Conservation (phyloP, 768 basidiomycete genomes). For the Glaciozyma martinii region DNA sequence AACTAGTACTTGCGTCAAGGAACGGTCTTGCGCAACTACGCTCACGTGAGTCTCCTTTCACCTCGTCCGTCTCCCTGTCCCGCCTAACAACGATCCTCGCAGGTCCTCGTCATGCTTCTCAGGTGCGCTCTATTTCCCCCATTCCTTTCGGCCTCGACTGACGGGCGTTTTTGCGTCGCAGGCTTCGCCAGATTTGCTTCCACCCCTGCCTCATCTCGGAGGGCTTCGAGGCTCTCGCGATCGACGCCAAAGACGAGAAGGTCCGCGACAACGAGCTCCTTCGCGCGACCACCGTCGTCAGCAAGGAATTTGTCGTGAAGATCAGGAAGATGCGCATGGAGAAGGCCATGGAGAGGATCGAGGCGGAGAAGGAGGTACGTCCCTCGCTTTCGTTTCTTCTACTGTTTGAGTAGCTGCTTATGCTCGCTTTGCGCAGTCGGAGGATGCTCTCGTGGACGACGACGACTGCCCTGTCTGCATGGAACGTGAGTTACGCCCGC, state of each 20-base stretch:
- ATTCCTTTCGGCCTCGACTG: background rate
- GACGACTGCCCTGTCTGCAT: constrained; percentile 57
- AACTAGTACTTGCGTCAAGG: constrained; percentile 46
- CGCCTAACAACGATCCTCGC: constrained; percentile 9
- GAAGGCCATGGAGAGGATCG: constrained; percentile 44
- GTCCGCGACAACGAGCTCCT: constrained; percentile 40
- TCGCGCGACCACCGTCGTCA: constrained; percentile 12
- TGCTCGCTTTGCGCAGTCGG: background rate
- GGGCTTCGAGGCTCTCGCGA: constrained; percentile 8
- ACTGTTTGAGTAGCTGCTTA: background rate
- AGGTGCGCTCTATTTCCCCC: constrained; percentile 4
- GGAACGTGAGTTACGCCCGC: constrained; percentile 38
- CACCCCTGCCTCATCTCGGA: constrained; percentile 46
- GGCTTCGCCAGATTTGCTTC: constrained; percentile 60
- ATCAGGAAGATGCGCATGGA: constrained; percentile 11
- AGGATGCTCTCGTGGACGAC: constrained; percentile 1
- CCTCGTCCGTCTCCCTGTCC: background rate
- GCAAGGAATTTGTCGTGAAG: constrained; percentile 11
- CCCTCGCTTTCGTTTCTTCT: background rate
- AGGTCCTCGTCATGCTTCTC: constrained; percentile 62
- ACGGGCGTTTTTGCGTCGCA: constrained; percentile 34
- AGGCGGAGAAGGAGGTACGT: constrained; percentile 51
- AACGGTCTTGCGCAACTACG: background rate
- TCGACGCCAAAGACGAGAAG: constrained; percentile 28
- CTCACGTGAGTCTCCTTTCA: background rate